Percentiles rank a stretch among this genome's conserved stretches.
Evolutionary conservation across 192 early-diverging fungal species (phyloP).

Genomic region (Umbelopsis ramanniana): DNA sequence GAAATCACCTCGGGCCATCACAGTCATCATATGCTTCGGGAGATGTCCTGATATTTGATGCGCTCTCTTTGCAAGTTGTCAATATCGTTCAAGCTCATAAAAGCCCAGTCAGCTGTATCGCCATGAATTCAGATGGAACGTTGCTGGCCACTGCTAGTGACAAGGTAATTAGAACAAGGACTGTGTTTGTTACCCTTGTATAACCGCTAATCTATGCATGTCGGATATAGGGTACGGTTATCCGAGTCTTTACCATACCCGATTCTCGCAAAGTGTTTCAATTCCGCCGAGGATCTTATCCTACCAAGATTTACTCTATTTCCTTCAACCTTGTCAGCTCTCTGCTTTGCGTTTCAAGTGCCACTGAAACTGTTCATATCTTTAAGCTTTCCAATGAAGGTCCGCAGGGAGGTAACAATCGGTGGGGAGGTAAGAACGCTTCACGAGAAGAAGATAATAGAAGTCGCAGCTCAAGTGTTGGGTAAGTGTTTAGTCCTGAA

Average conservation of each 20-base stretch:
- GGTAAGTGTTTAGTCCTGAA: slow-evolving; percentile 31
- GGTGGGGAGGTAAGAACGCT: not conserved
- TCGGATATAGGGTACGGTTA: slow-evolving; percentile 82
- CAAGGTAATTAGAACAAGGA: slow-evolving; percentile 62
- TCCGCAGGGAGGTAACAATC: slow-evolving; percentile 9
- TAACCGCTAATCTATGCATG: not conserved
- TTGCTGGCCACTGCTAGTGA: slow-evolving; percentile 94
- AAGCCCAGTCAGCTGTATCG: slow-evolving; percentile 81
- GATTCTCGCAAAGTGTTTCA: slow-evolving; percentile 86
- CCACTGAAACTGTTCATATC: slow-evolving; percentile 95
- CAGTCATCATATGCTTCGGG: slow-evolving; percentile 65
- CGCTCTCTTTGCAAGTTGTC: slow-evolving; percentile 83
- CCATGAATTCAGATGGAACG: slow-evolving; percentile 91
- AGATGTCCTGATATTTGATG: slow-evolving; percentile 93
- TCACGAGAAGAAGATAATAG: slow-evolving; percentile 18
- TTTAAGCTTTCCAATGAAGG: slow-evolving; percentile 66
- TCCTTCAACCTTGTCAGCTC: slow-evolving; percentile 78
- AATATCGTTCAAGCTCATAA: slow-evolving; percentile 98
- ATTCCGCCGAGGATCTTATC: slow-evolving; percentile 94
- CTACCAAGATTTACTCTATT: slow-evolving; percentile 90
- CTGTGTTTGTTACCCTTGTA: not conserved
- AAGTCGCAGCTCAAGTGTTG: slow-evolving; percentile 39
- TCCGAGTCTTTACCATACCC: slow-evolving; percentile 91
- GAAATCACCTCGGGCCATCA: slow-evolving; percentile 36
- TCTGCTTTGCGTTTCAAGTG: slow-evolving; percentile 83